Evolutionary conservation across 768 basidiomycete species (phyloP).

Genomic region (Suillus cothurnatus): DNA sequence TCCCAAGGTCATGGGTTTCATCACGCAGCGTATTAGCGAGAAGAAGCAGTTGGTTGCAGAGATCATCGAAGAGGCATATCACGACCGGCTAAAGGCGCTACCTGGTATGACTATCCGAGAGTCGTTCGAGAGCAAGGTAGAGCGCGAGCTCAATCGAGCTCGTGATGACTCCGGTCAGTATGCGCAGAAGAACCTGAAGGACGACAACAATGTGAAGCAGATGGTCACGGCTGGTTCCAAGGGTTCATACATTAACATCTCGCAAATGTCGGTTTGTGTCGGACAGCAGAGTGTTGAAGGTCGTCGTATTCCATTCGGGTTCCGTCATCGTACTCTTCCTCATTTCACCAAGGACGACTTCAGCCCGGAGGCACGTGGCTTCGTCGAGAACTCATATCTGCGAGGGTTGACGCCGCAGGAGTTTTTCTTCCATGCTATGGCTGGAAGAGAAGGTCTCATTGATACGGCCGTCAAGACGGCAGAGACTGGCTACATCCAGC

Average conservation of each 20-base stretch:
- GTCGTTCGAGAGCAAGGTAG: conserved; percentile 93
- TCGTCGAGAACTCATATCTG: conserved; percentile 98
- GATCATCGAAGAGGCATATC: conserved; percentile 81
- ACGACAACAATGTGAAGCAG: conserved; percentile 99
- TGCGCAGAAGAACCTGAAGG: conserved; percentile 97
- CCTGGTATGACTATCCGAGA: conserved; percentile 99
- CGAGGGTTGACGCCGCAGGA: conserved; percentile 97
- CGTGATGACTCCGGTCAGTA: conserved; percentile 95
- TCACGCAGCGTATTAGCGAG: conserved; percentile 79
- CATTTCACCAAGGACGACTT: conserved; percentile 99
- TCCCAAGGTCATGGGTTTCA: conserved; percentile 80
- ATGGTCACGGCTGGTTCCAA: conserved; percentile 99
- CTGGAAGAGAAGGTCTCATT: conserved; percentile 97
- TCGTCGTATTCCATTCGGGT: conserved; percentile 97
- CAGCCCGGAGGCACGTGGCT: conserved; percentile 95
- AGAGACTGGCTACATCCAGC: conserved; percentile 98
- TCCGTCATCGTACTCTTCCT: conserved; percentile 93
- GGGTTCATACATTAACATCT: conserved; percentile 99
- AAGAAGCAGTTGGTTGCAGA: conserved; percentile 79
- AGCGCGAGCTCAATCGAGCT: conserved; percentile 89
- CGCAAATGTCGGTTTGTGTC: conserved; percentile 99
- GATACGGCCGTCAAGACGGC: conserved; percentile 99
- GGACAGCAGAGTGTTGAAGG: conserved; percentile 99
- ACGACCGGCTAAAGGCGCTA: conserved; percentile 84
- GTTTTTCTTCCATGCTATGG: conserved; percentile 99